Evolutionary conservation across 1,284 basidiomycete species (phyloP), one percentile per base, ranked within the genome.

Genomic region (Rhodotorula sp.): DNA sequence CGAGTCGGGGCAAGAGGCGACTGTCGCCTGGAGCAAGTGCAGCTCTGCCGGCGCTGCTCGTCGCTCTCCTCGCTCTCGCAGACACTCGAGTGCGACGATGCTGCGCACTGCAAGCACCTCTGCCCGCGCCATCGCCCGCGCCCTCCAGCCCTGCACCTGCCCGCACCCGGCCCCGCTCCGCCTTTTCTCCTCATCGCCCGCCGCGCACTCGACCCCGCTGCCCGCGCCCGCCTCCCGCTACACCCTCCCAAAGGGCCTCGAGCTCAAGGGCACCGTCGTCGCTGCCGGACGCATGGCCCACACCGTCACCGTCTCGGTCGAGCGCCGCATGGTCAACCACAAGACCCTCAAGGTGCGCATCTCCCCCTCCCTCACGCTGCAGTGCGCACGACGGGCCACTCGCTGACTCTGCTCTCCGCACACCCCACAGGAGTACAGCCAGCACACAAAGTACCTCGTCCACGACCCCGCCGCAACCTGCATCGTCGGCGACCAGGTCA

Each of bases 381-480:
- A 0, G 17, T 10, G 3, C 13, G n/a, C 5, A 12, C 0, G 49
- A 12, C 16, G 16, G 16, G 48, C n/a, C 25, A 14, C 14, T 1
- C 23, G 27, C 41, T 57, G 41, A 44, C 19, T 49, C 8, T 4
- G 2, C 23, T 23, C 9, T 16, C 3, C 21, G 1, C 7, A 0
- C 27, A 23, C 14, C 34, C 12, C 14, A 27, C 62, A 78, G 77
- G 68, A 69, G 45, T 74, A 73, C 65, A 67, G 66, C 42, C 57
- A 61, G 52, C 70, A 75, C 59, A 75, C 70, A 14, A 78, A 75
- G 53, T 77, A 71, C 66, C 72, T 77, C 58, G 67, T 77, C 9
- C 75, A 78, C 67, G 77, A 78, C 63, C 65, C 69, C 7, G 48
- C 63, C 23, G 19, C 54, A n/a, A 14, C 25, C 19, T 72, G 70